Evolutionary conservation across 2,329 filamentous ascomycete genomes (phyloP).

Genomic region (Pseudonectria foliicola): DNA sequence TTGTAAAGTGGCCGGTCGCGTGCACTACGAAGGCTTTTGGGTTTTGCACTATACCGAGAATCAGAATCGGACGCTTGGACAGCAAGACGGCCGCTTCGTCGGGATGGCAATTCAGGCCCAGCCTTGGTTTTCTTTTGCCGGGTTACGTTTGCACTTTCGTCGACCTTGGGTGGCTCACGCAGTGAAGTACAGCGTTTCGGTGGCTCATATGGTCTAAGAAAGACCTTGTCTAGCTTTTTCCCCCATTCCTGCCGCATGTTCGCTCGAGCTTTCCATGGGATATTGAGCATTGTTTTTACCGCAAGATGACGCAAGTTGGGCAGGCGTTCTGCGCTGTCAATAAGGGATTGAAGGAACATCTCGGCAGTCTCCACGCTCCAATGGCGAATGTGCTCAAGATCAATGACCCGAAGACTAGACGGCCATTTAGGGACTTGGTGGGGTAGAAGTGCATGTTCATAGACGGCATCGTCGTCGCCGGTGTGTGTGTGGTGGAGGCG

Average conservation of each 20-base stretch:
- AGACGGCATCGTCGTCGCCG: conserved; percentile 65
- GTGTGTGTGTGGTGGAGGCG: conserved; percentile 59
- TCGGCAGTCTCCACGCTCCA: conserved; percentile 65
- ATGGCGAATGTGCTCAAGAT: conserved; percentile 70
- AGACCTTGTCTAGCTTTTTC: conserved; percentile 59
- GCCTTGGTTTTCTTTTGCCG: conserved; percentile 12
- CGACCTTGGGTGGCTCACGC: conserved; percentile 10
- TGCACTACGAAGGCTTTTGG: conserved; percentile 10
- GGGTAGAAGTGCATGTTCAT: conserved; percentile 57
- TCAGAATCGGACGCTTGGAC: conserved; percentile 19
- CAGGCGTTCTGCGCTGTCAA: conserved; percentile 61
- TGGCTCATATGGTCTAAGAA: conserved; percentile 43
- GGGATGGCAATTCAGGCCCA: conserved; percentile 22
- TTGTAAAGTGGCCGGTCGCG: conserved; percentile 29
- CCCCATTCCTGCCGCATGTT: conserved; percentile 75
- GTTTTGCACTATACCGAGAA: conserved; percentile 13
- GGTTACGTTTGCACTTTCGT: conserved; percentile 1
- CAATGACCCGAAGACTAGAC: conserved; percentile 58
- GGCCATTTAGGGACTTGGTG: conserved; percentile 75
- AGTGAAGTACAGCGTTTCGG: conserved; percentile 27
- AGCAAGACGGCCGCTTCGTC: conserved; percentile 32
- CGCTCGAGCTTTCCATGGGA: conserved; percentile 75
- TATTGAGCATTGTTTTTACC: conserved; percentile 71
- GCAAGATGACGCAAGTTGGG: conserved; percentile 61
- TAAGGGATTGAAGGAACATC: conserved; percentile 71